Evolutionary conservation across 768 basidiomycete genomes (phyloP).

Genomic region (Imleria badia): DNA sequence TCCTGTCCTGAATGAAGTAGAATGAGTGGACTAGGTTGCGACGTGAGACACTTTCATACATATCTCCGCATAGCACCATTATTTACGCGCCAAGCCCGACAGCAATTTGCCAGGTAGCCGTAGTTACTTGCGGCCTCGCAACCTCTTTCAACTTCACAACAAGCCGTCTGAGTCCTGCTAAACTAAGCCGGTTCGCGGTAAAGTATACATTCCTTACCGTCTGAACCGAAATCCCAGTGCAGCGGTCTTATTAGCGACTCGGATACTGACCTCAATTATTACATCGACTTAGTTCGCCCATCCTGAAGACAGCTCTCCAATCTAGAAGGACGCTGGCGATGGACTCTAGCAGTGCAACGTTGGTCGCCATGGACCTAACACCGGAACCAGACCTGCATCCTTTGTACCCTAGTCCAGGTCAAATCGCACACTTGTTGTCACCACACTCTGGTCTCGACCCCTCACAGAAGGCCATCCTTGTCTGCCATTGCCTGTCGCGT

Average conservation of each 20-base stretch:
- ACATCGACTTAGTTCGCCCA: conserved; percentile 5
- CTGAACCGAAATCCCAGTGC: conserved; percentile 17
- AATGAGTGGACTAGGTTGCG: not conserved
- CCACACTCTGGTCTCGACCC: conserved; percentile 67
- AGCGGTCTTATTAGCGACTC: conserved; percentile 3
- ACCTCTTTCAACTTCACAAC: conserved; percentile 4
- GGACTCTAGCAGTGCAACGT: conserved; percentile 27
- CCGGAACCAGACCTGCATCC: conserved; percentile 83
- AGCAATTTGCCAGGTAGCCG: not conserved
- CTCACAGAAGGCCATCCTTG: conserved; percentile 65
- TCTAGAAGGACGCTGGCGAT: conserved; percentile 20
- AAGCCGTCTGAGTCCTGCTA: not conserved
- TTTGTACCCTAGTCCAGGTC: conserved; percentile 64
- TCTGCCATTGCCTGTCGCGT: conserved; percentile 71
- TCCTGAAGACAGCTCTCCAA: conserved; percentile 4
- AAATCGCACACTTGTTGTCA: conserved; percentile 63
- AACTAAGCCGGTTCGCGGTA: conserved; percentile 6
- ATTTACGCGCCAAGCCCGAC: not conserved
- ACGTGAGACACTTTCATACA: not conserved
- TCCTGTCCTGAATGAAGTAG: conserved; percentile 2
- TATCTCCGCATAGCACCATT: not conserved
- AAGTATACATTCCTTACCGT: conserved; percentile 12
- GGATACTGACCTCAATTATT: conserved; percentile 6
- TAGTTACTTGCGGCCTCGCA: conserved; percentile 3
- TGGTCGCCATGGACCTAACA: conserved; percentile 50